phyloP scores from a whole-genome alignment of 2,329 filamentous ascomycete species.

The Pseudophaeomoniella oleicola region DNA sequence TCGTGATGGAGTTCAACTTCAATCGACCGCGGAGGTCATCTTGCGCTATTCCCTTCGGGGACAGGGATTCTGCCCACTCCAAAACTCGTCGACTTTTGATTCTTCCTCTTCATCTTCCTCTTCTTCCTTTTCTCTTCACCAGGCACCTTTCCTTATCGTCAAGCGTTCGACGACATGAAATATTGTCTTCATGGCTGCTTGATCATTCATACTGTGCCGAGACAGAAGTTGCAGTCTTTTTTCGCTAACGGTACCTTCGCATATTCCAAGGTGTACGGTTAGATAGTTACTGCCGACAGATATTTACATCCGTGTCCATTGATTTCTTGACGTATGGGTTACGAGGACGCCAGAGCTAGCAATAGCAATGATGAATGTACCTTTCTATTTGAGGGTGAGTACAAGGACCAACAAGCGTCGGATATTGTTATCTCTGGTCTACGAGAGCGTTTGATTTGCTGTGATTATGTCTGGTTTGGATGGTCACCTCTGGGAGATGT shows the following conservation, averaged over 20 bases:
- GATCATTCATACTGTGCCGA: constrained; percentile 87
- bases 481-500: too few relatives aligned
- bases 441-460: too few relatives aligned
- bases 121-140: not conserved
- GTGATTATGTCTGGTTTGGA: too few relatives aligned
- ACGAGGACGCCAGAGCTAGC: too few relatives aligned
- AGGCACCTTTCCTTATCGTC: constrained; percentile 73
- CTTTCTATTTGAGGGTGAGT: too few relatives aligned
- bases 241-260: constrained; percentile 95
- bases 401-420: too few relatives aligned
- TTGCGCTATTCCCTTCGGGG: not conserved
- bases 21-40: not conserved
- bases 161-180: constrained; percentile 46
- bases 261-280: constrained; percentile 68
- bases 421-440: too few relatives aligned
- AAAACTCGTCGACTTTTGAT: not conserved
- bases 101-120: constrained; percentile 1
- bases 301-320: too few relatives aligned
- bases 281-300: constrained; percentile 94
- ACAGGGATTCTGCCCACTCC: not conserved
- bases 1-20: not conserved
- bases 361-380: too few relatives aligned
- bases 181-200: constrained; percentile 68
- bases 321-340: too few relatives aligned
- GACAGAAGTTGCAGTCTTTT: constrained; percentile 72